Percentiles rank a stretch among this genome's conserved stretches.
phyloP scores from a whole-genome alignment of 148 eudicot genomes.

The Rhododendron vialii region DNA sequence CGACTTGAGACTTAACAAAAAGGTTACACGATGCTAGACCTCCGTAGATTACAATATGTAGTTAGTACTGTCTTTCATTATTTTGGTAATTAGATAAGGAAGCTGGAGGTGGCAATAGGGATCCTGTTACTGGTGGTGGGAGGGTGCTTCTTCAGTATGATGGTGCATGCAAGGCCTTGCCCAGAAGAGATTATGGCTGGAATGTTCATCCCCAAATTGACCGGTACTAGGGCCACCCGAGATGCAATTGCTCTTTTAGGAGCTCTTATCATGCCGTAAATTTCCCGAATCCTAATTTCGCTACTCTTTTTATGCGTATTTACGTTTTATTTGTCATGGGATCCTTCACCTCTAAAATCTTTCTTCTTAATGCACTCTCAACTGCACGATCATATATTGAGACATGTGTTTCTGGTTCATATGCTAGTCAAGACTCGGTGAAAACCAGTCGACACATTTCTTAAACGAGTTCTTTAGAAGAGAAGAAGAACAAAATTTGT shows the following conservation, averaged over 20 bases:
- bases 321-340: not conserved
- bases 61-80: not conserved
- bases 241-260: conserved; percentile 10
- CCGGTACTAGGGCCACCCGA: not conserved
- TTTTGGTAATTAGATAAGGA: not conserved
- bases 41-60: no score
- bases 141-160: conserved; percentile 13
- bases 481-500: not conserved
- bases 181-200: not conserved
- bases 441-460: not conserved
- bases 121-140: conserved; percentile 9
- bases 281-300: not conserved
- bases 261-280: conserved; percentile 16
- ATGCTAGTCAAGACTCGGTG: not conserved
- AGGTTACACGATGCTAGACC: not conserved
- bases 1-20: not conserved
- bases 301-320: not conserved
- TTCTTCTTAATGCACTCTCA: not conserved
- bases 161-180: conserved; percentile 2
- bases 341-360: not conserved
- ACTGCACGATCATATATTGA: not conserved
- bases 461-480: not conserved
- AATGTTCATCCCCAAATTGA: conserved; percentile 9
- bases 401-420: no score
- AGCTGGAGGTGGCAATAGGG: conserved; percentile 15